Percentiles rank a stretch among this genome's conserved stretches.
Conservation (phyloP, 108 stramenopile genomes). For the Skeletonema grethae region DNA sequence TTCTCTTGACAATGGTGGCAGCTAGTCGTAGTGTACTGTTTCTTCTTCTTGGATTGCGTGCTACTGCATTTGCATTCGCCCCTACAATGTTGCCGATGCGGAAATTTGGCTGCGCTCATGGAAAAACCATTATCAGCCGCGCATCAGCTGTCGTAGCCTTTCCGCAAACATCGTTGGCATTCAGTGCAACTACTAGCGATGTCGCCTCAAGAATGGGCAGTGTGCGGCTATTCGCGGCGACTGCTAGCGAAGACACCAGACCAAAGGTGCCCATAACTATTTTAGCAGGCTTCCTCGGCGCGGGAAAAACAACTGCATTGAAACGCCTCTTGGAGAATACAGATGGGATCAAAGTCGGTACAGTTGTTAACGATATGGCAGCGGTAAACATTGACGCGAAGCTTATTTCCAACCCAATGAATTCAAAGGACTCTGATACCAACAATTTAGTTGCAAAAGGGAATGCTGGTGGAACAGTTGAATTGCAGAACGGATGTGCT, state of each 20-base stretch:
- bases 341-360: constrained; percentile 71
- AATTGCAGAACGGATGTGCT: constrained; percentile 58
- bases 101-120: not conserved
- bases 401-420: constrained; percentile 54
- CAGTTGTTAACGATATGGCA: constrained; percentile 96
- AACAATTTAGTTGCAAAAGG: constrained; percentile 11
- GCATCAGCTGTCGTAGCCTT: constrained; percentile 5
- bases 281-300: constrained; percentile 88
- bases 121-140: not conserved
- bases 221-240: not conserved
- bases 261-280: constrained; percentile 76
- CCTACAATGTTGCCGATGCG: not conserved
- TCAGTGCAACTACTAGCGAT: constrained; percentile 1
- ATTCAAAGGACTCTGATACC: not conserved
- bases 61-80: not conserved
- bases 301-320: constrained; percentile 91
- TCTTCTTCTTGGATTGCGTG: not conserved
- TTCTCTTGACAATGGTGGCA: not conserved
- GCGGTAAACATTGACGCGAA: constrained; percentile 96
- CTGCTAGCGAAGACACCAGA: not conserved
- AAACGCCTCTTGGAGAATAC: constrained; percentile 78
- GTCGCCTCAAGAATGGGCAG: not conserved
- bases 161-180: constrained; percentile 8
- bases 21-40: not conserved
- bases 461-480: constrained; percentile 50